A percentile compares a stretch with the other conserved stretches of the same genome.
Conservation (phyloP, 1,284 basidiomycete species). For the Pseudozyma pruni region DNA sequence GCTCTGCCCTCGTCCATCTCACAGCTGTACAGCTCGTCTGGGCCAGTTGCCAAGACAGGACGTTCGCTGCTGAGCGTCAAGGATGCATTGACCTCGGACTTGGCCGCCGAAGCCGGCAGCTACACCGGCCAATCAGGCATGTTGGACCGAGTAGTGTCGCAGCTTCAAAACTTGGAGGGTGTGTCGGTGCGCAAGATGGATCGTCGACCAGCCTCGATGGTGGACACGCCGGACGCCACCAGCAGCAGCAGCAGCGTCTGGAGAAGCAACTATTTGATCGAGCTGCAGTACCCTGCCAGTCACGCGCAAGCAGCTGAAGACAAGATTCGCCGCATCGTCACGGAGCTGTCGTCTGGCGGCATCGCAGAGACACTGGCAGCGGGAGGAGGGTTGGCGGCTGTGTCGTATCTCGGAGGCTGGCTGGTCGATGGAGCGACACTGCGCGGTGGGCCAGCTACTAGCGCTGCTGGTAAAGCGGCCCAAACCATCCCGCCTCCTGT, state of each 20-base stretch:
- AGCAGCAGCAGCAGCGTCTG: constrained; percentile 45
- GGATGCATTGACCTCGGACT: constrained; percentile 28
- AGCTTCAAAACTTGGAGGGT: constrained; percentile 13
- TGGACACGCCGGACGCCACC: background rate
- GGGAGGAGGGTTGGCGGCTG: constrained; percentile 2
- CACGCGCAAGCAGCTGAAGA: constrained; percentile 11
- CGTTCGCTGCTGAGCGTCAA: constrained; percentile 31
- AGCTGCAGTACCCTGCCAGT: constrained; percentile 33
- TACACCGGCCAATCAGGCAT: constrained; percentile 4
- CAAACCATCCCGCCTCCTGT: constrained; percentile 6
- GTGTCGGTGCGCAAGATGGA: constrained; percentile 41
- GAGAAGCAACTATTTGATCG: constrained; percentile 42
- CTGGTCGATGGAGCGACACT: constrained; percentile 27
- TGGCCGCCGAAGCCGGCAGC: constrained; percentile 20
- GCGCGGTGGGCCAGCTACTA: constrained; percentile 3
- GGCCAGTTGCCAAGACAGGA: constrained; percentile 6
- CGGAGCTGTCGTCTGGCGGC: constrained; percentile 17
- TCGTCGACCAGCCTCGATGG: constrained; percentile 29
- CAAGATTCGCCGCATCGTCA: constrained; percentile 28
- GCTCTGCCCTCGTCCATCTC: constrained; percentile 25
- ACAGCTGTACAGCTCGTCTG: constrained; percentile 17
- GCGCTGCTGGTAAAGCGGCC: background rate
- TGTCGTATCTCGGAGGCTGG: constrained; percentile 42
- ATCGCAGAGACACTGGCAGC: constrained; percentile 7
- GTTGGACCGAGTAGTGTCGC: constrained; percentile 12